These are phyloP conservation scores for Kuraishia piskuri DNA, from an alignment of 805 yeast genomes.

Conservation along the genomic window DNA sequence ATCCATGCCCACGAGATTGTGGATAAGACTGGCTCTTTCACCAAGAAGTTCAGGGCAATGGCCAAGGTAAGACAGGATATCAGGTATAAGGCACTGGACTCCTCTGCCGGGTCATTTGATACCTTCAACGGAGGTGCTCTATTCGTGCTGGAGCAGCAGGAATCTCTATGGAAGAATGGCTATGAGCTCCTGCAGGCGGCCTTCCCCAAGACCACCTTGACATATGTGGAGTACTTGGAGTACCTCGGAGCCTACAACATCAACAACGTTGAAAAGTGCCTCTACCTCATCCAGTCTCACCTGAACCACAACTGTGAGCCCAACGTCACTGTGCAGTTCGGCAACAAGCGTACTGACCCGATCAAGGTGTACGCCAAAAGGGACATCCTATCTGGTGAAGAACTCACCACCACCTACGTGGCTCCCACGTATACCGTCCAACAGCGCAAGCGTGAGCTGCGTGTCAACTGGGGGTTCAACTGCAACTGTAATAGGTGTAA, in stretches of 20 bases:
- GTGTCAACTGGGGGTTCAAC: conserved; percentile 74
- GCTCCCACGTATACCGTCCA: conserved; percentile 54
- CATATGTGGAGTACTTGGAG: conserved; percentile 46
- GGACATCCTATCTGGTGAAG: conserved; percentile 55
- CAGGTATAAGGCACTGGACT: conserved; percentile 50
- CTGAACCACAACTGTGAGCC: conserved; percentile 75
- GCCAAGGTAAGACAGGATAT: conserved; percentile 63
- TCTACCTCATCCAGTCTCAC: conserved; percentile 58
- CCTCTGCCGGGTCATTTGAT: conserved; percentile 47
- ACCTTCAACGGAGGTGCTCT: conserved; percentile 42
- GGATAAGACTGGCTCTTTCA: conserved; percentile 32
- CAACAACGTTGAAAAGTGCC: conserved; percentile 58
- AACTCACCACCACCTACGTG: conserved; percentile 61
- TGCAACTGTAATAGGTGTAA: conserved; percentile 65
- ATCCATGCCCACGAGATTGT: conserved; percentile 37
- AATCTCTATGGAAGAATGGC: conserved; percentile 52
- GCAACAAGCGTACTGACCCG: conserved; percentile 37
- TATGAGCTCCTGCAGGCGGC: conserved; percentile 38
- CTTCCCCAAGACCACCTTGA: conserved; percentile 27
- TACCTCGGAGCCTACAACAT: conserved; percentile 69
- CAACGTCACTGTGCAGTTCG: conserved; percentile 45
- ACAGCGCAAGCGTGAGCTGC: conserved; percentile 54
- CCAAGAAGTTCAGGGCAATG: conserved; percentile 47
- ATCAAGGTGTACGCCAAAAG: conserved; percentile 52
- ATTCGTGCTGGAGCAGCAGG: conserved; percentile 47